phyloP scores from a whole-genome alignment of 2,329 filamentous ascomycete species.

The Botrytis cinerea region DNA sequence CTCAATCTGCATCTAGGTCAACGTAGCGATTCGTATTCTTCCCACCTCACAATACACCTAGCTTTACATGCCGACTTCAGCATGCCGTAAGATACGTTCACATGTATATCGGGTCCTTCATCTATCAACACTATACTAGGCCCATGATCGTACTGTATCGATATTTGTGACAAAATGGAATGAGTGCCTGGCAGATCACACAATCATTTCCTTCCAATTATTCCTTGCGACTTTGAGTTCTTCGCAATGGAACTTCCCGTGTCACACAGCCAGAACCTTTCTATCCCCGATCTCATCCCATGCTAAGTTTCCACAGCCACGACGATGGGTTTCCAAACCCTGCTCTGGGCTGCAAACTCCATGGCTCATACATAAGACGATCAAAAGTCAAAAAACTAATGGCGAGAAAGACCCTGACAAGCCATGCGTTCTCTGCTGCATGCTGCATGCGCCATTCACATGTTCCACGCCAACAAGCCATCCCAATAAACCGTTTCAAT shows the following conservation, averaged over 20 bases:
- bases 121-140: neutral
- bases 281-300: neutral
- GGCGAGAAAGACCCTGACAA: neutral
- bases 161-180: neutral
- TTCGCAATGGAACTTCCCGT: neutral
- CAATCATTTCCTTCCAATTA: neutral
- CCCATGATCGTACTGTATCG: neutral
- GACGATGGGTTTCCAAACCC: neutral
- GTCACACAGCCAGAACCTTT: neutral
- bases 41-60: neutral
- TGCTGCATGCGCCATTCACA: neutral
- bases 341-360: neutral
- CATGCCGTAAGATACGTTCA: neutral
- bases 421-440: neutral
- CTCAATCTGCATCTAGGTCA: neutral
- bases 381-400: neutral
- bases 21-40: neutral
- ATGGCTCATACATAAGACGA: neutral
- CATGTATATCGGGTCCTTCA: neutral
- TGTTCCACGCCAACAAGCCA: neutral
- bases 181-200: neutral
- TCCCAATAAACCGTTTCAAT: neutral
- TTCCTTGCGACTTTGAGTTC: neutral
- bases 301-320: neutral
- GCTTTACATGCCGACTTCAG: neutral